Evolutionary conservation across 2,329 filamentous ascomycete genomes (phyloP).

Genomic region (Dactylellina drechsleri): DNA sequence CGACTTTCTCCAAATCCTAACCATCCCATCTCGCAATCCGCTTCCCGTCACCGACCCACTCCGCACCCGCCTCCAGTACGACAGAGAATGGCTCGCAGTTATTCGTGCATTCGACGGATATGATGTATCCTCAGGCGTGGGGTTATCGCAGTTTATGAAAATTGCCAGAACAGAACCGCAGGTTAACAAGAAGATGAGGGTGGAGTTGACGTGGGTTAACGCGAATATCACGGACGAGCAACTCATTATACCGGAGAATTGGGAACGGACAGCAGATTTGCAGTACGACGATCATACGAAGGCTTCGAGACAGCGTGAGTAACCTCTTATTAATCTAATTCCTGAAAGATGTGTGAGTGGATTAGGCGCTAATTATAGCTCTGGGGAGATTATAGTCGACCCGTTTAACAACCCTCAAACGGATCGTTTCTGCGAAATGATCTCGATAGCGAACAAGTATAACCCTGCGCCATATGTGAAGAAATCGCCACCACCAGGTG

Average conservation of each 20-base stretch:
- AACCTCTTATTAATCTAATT: neutral
- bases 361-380: too few species aligned
- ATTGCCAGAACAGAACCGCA: slow-evolving; percentile 66
- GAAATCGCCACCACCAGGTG: slow-evolving; percentile 20
- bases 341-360: too few species aligned
- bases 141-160: slow-evolving; percentile 69
- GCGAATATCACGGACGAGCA: slow-evolving; percentile 72
- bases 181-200: slow-evolving; percentile 75
- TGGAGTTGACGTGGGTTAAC: slow-evolving; percentile 81
- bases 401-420: slow-evolving; percentile 93
- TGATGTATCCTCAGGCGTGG: slow-evolving; percentile 67
- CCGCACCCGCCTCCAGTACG: slow-evolving; percentile 77
- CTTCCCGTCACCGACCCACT: slow-evolving; percentile 56
- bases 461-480: slow-evolving; percentile 17
- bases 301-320: slow-evolving; percentile 68
- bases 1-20: slow-evolving; percentile 82
- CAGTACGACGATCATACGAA: slow-evolving; percentile 71
- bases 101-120: slow-evolving; percentile 74
- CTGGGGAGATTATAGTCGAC: slow-evolving; percentile 11
- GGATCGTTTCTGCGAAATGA: slow-evolving; percentile 77
- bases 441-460: slow-evolving; percentile 76
- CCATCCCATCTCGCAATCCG: slow-evolving; percentile 67
- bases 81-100: slow-evolving; percentile 95
- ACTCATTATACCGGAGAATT: slow-evolving; percentile 80
- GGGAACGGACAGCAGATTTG: slow-evolving; percentile 77